These are phyloP conservation scores for Gymnopilus dilepis DNA, from an alignment of 768 basidiomycete genomes.

Conservation along the genomic window DNA sequence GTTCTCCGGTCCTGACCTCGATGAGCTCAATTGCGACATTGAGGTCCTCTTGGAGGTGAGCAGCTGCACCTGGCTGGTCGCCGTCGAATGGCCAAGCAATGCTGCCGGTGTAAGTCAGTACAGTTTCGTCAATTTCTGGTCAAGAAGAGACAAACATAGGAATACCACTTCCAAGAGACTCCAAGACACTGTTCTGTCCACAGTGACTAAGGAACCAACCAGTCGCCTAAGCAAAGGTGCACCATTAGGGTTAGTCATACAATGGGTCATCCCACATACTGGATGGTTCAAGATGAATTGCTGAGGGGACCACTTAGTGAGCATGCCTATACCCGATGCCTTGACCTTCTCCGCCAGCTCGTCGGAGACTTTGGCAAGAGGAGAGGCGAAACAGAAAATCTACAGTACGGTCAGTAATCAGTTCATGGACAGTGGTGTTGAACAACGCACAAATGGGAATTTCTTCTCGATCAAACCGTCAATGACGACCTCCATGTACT, in stretches of 20 bases:
- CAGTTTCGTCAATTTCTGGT: neutral
- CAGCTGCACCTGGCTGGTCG: slow-evolving; percentile 12
- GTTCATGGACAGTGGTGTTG: neutral
- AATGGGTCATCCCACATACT: slow-evolving; percentile 4
- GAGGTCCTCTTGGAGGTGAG: slow-evolving; percentile 11
- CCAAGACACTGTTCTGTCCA: slow-evolving; percentile 13
- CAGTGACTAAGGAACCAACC: slow-evolving; percentile 18
- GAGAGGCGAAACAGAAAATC: slow-evolving; percentile 15
- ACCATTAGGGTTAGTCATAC: neutral
- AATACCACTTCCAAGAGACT: slow-evolving; percentile 12
- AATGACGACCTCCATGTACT: slow-evolving; percentile 21
- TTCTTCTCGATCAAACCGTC: slow-evolving; percentile 19
- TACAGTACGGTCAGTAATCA: neutral
- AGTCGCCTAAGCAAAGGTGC: slow-evolving; percentile 1
- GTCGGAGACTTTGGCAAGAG: slow-evolving; percentile 7
- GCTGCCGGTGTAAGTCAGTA: neutral
- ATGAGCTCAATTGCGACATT: slow-evolving; percentile 20
- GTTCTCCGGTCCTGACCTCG: slow-evolving; percentile 20
- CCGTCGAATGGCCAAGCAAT: slow-evolving; percentile 16
- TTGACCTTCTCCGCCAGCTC: slow-evolving; percentile 10
- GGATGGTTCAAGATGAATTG: slow-evolving; percentile 20
- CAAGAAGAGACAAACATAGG: slow-evolving; percentile 6
- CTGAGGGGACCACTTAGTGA: slow-evolving; percentile 19
- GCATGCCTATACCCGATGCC: slow-evolving; percentile 12
- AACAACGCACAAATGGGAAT: slow-evolving; percentile 20